Percentiles rank a stretch among this genome's conserved stretches.
Conservation (phyloP, 2,329 filamentous ascomycete species). For the Botrytis sinoallii region DNA sequence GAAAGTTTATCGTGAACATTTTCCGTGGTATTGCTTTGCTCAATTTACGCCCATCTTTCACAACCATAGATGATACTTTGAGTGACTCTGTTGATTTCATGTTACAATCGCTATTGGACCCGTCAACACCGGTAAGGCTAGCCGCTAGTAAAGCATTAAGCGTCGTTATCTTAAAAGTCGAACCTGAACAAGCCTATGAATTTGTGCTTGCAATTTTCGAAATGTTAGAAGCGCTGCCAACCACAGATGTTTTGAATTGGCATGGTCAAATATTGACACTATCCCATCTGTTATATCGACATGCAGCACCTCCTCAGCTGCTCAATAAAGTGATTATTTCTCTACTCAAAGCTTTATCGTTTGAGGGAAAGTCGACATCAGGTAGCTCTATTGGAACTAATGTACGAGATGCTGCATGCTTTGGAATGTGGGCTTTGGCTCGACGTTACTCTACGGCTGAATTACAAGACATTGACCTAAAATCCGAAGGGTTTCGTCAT, state of each 20-base stretch:
- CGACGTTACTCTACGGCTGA: conserved; percentile 81
- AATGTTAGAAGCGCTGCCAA: conserved; percentile 57
- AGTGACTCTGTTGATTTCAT: conserved; percentile 82
- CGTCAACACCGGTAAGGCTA: conserved; percentile 85
- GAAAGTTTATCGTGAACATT: conserved; percentile 84
- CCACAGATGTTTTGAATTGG: conserved; percentile 59
- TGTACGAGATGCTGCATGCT: conserved; percentile 92
- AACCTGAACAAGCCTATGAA: conserved; percentile 76
- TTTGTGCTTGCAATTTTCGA: conserved; percentile 84
- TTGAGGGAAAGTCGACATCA: conserved; percentile 82
- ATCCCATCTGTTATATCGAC: conserved; percentile 80
- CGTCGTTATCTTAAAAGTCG: conserved; percentile 76
- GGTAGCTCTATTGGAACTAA: conserved; percentile 85
- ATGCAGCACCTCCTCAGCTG: conserved; percentile 69
- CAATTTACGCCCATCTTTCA: conserved; percentile 37
- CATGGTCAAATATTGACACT: conserved; percentile 88
- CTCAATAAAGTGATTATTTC: conserved; percentile 73
- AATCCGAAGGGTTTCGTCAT: conserved; percentile 35
- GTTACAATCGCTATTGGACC: conserved; percentile 74
- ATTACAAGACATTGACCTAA: conserved; percentile 55
- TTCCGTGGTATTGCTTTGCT: conserved; percentile 70
- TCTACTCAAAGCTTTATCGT: conserved; percentile 75
- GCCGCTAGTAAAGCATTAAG: conserved; percentile 91
- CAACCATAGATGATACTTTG: conserved; percentile 49
- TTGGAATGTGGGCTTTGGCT: conserved; percentile 90